A percentile compares a stretch with the other conserved stretches of the same genome.
phyloP scores from a whole-genome alignment of 2,329 filamentous ascomycete genomes.

The Magnaporthiopsis incrustans region DNA sequence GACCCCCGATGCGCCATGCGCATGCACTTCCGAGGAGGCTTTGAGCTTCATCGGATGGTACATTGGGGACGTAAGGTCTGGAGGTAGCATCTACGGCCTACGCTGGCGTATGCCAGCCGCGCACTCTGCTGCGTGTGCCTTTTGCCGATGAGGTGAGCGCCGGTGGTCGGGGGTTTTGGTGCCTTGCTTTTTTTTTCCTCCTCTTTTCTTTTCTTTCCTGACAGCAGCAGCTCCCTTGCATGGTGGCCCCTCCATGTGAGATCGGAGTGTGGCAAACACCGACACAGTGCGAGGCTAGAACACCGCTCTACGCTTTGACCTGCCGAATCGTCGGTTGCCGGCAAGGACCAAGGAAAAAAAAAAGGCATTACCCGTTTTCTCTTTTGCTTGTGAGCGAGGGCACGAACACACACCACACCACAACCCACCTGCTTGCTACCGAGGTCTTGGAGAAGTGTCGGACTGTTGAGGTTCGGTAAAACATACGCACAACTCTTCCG shows the following conservation, averaged over 20 bases:
- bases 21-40: background rate
- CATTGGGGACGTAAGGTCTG: background rate
- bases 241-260: background rate
- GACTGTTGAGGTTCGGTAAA: background rate
- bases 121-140: background rate
- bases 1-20: no score
- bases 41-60: background rate
- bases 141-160: background rate
- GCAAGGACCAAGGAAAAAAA: background rate
- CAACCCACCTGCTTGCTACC: background rate
- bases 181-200: background rate
- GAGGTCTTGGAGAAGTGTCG: background rate
- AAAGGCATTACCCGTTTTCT: background rate
- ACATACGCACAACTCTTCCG: background rate
- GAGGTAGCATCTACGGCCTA: background rate
- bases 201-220: background rate
- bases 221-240: background rate
- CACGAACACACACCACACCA: background rate
- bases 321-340: background rate
- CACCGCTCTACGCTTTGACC: background rate
- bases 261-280: background rate
- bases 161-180: no score
- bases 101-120: background rate
- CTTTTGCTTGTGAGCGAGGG: background rate
- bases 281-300: background rate